Base-by-base conservation (phyloP, 2,329 filamentous ascomycete species). In the Myriosclerotinia curreyana region DNA sequence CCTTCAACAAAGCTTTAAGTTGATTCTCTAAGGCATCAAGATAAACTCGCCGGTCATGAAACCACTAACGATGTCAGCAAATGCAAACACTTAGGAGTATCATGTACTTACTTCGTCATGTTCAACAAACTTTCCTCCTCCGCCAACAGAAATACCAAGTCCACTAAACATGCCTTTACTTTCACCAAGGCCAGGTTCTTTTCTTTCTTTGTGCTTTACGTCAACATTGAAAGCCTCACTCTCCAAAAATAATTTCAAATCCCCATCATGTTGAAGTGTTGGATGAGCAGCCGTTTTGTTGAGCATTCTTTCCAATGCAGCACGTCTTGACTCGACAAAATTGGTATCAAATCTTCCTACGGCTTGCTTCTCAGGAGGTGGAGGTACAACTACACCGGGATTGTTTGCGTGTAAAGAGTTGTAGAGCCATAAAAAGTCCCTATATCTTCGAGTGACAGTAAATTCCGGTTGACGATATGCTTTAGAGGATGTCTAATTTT, bases 381-480 rank as follows among this genome's bases (percentile, higher is more conserved):
- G 94, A 0, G 95, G 95, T 15, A 99, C 91, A 38, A 99, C 92
- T 46, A 97, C 88, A 64, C 95, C 95, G 0, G 95, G 95, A 72
- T 95, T 97, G 76, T 96, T 99, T 67, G 87, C 89, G 75, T 98
- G 95, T 66, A 99, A 82, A 38, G 93, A 92, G 71, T 89, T 97
- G 77, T 99, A 99, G 36, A 99, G 86, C 95, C 95, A 99, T 61
- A 99, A 81, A 76, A 99, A 99, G 78, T 99, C 95, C 65, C 93
- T 88, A 77, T 98, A 99, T 74, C 95, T 86, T 71, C 95, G 85
- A 73, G 92, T 96, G 70, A 99, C 95, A 64, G 92, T 88, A 73
- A 99, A 98, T 74, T 96, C 93, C 60, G 91, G 83, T 73, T 94
- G 90, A 74, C 90, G 91, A 77, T 98, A 99, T 60, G 92, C 95